phyloP scores from a whole-genome alignment of 345 rosid genomes.

The Salix dunnii region DNA sequence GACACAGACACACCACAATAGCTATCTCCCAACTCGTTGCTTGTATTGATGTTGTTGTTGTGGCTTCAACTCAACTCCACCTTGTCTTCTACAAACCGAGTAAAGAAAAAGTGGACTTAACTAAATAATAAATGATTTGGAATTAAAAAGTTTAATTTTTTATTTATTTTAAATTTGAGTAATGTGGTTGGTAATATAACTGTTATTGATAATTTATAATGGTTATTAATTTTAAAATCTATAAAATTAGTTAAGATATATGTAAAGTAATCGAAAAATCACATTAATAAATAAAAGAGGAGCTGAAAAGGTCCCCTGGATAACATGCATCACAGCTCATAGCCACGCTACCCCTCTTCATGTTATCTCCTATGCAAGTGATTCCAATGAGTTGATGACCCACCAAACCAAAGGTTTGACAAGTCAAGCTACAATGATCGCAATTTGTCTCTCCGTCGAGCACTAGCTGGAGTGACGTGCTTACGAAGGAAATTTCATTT shows the following conservation, averaged over 20 bases:
- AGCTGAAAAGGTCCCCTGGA: neutral
- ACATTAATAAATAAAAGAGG: too few species aligned
- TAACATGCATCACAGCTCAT: conserved; percentile 13
- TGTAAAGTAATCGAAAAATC: too few species aligned
- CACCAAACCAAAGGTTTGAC: neutral
- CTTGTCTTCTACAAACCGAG: neutral
- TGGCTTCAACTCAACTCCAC: conserved; percentile 30
- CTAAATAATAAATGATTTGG: too few species aligned
- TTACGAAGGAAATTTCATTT: neutral
- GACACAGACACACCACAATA: neutral
- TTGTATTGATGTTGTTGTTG: neutral
- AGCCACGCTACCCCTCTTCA: neutral
- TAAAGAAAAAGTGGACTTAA: too few species aligned
- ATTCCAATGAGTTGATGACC: neutral
- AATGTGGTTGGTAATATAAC: too few species aligned
- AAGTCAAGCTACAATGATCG: neutral
- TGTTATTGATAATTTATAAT: too few species aligned
- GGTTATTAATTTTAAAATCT: too few species aligned
- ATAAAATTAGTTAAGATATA: too few species aligned
- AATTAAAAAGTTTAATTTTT: too few species aligned
- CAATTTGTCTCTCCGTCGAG: neutral
- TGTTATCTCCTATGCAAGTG: neutral
- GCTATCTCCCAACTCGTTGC: neutral
- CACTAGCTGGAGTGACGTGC: neutral
- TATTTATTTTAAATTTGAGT: too few species aligned